Evolutionary conservation across 208 protist species (phyloP), one percentile per base, ranked within the genome.

Genomic region (Crithidia brevicula): DNA sequence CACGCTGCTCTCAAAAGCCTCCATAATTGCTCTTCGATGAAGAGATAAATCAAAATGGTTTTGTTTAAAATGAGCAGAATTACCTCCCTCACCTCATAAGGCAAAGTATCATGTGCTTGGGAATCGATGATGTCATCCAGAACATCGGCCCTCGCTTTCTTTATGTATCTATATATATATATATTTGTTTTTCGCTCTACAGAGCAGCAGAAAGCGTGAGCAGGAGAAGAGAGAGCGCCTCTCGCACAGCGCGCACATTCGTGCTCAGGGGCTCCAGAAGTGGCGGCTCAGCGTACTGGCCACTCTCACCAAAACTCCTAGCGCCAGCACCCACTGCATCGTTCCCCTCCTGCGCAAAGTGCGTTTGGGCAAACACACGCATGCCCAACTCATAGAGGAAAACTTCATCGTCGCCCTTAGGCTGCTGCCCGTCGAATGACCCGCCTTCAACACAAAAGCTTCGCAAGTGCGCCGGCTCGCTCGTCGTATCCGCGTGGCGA

Each of bases 221-320:
- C 9, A 60, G 13, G n/a, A 75, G 30, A 15, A 75, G 69, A 9
- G 31, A 28, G 8, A 75, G 33, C 9, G 69, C 51, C 50, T 75
- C 69, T 4, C 69, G 60, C 8, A 75, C 53, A 20, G 53, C 53
- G 15, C 54, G 61, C 42, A 46, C 27, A 53, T 75, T 75, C 8
- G 69, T 64, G 61, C 27, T 27, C 1, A 75, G 53, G 10, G 69
- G 69, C 61, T 75, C 69, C 2, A 67, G 18, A 46, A 75, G 47
- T 9, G 52, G 61, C 25, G 40, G 62, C 23, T 27, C 42, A 3
- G 3, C 13, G 4, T 20, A 2, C 15, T 51, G 23, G n/a, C n/a
- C 36, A 2, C 4, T 4, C 36, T 40, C 36, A 1, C 10, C 36
- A 40, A 13, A 7, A 40, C 36, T 40, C 15, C 36, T 40, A 1